Base-by-base conservation (phyloP, 768 basidiomycete species). In the Tulasnella sp. region DNA sequence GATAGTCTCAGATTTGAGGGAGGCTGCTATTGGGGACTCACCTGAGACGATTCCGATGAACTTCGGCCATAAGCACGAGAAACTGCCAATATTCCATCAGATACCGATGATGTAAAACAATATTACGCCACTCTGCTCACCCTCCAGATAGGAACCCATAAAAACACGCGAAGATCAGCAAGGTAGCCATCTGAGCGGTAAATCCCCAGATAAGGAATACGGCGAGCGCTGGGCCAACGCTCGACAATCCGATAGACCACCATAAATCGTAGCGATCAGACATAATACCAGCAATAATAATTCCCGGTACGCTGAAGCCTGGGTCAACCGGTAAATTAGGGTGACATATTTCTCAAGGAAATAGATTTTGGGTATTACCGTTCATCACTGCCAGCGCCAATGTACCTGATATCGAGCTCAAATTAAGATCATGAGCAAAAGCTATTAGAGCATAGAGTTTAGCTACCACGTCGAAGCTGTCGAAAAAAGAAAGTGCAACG, bases 131-230 rank as follows among this genome's bases (percentile, higher is more conserved):
- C 10, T n/a, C 19, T 34, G 30, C 58, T 2, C 49, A 59, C 58
- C 47, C 47, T 3, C 45, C 24, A 17, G 58, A 50, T 5, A 51
- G 49, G 58, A 50, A 50, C 3, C 58, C 58, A 23, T 59, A 59
- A 17, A 51, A 19, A 15, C 58, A 59, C 11, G 58, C 58, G 23
- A 59, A 59, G 30, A 59, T 29, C 11, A 59, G 21, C 4, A 59
- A 24, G 8, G 48, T 30, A 1, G 27, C 49, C 4, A 59, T 29
- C 10, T 51, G 13, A 1, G 15, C 34, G 29, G 58, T 50, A 42
- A 59, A 50, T 27, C 58, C 58, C 58, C 58, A 59, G 11, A 59
- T 38, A 10, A 59, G 32, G 15, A 59, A 38, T 17, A 59, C 27
- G 17, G 48, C 47, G 27, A 51, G 4, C 3, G 47, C 47, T 1